Evolutionary conservation across 768 basidiomycete species (phyloP).

Genomic region (Auricularia auricula-judae): DNA sequence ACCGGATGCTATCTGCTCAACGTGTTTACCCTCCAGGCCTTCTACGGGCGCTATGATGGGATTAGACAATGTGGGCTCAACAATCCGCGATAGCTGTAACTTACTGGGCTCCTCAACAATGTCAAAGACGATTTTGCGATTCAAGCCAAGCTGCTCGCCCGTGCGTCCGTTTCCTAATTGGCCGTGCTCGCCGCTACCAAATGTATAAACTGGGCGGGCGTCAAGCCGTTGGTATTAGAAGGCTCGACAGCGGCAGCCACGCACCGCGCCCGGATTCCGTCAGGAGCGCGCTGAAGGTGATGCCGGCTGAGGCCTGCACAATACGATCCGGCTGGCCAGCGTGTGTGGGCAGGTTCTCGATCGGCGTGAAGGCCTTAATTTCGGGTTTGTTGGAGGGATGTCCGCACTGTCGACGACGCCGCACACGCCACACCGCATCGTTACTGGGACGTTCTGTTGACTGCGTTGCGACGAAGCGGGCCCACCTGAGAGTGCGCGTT

Average conservation of each 20-base stretch:
- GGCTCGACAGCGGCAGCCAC: slow-evolving; percentile 8
- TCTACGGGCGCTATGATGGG: slow-evolving; percentile 52
- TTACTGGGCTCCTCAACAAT: slow-evolving; percentile 59
- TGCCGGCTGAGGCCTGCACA: slow-evolving; percentile 67
- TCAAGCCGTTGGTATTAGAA: neutral
- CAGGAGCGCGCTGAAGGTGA: slow-evolving; percentile 75
- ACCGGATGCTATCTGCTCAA: slow-evolving; percentile 75
- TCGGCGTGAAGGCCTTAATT: slow-evolving; percentile 50
- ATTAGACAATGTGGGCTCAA: slow-evolving; percentile 1
- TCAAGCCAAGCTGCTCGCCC: slow-evolving; percentile 81
- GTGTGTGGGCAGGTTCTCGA: slow-evolving; percentile 42
- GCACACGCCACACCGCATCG: neutral
- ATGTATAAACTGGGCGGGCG: slow-evolving; percentile 55
- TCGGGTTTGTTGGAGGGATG: slow-evolving; percentile 51
- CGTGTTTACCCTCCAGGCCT: slow-evolving; percentile 65
- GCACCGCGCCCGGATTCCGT: slow-evolving; percentile 72
- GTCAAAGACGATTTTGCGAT: slow-evolving; percentile 77
- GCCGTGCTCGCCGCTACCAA: slow-evolving; percentile 87
- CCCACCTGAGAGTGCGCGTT: slow-evolving; percentile 76
- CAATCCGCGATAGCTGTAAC: slow-evolving; percentile 11
- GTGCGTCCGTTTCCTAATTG: slow-evolving; percentile 89
- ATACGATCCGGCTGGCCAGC: slow-evolving; percentile 54
- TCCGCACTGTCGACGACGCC: slow-evolving; percentile 44
- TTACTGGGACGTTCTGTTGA: neutral
- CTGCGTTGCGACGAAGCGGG: neutral